Evolutionary conservation across 164 flowering plant genomes (phyloP).

Genomic region (Taxillus chinensis): DNA sequence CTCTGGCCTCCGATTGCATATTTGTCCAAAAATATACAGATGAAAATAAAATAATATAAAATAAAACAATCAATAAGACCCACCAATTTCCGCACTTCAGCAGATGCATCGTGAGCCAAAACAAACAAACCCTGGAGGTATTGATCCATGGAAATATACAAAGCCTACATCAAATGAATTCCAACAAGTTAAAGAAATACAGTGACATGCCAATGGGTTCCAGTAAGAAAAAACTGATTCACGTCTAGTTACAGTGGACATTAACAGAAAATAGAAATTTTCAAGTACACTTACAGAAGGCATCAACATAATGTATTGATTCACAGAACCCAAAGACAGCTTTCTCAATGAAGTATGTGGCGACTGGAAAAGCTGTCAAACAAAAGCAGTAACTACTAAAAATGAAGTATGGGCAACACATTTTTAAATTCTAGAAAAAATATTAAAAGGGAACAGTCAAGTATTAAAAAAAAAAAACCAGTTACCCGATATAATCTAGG

Average conservation of each 20-base stretch:
- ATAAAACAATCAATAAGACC: slow-evolving; percentile 12
- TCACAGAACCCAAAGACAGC: slow-evolving; percentile 79
- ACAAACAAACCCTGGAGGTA: slow-evolving; percentile 90
- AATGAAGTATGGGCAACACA: no score
- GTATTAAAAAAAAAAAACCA: no score
- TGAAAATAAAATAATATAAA: background rate
- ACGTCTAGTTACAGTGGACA: background rate
- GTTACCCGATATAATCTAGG: slow-evolving; percentile 79
- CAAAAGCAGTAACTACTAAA: background rate
- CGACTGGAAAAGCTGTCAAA: slow-evolving; percentile 81
- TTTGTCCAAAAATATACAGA: background rate
- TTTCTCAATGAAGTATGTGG: slow-evolving; percentile 78
- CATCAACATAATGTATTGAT: slow-evolving; percentile 90
- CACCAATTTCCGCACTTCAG: slow-evolving; percentile 96
- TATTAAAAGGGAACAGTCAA: no score
- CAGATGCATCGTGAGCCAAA: slow-evolving; percentile 70
- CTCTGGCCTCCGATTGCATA: no score
- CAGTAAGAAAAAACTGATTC: background rate
- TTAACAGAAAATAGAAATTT: background rate
- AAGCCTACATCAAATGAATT: slow-evolving; percentile 37
- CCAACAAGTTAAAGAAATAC: background rate
- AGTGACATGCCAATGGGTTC: slow-evolving; percentile 1
- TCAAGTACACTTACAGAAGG: slow-evolving; percentile 58
- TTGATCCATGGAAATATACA: slow-evolving; percentile 76
- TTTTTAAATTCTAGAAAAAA: no score